Evolutionary conservation across 2,329 filamentous ascomycete genomes (phyloP).

Genomic region (Zymoseptoria brevis): DNA sequence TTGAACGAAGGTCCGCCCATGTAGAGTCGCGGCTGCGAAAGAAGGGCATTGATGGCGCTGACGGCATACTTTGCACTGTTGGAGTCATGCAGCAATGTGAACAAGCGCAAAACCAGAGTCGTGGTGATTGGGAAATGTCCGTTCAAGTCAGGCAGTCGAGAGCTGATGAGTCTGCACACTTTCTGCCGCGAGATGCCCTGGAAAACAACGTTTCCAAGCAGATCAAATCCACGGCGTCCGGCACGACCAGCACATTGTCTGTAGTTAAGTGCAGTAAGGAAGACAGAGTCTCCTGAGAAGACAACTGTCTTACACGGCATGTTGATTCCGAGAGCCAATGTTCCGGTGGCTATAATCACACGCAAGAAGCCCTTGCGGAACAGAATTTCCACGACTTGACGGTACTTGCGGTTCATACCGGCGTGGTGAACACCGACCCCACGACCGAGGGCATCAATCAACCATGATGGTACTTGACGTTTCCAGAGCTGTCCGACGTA

Average conservation of each 20-base stretch:
- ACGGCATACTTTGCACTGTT: constrained; percentile 55
- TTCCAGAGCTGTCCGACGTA: constrained; percentile 46
- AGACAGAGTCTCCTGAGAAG: constrained; percentile 66
- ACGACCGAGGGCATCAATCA: constrained; percentile 55
- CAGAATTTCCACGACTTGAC: constrained; percentile 64
- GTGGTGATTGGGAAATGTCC: constrained; percentile 74
- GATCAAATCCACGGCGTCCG: constrained; percentile 70
- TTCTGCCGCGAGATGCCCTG: constrained; percentile 55
- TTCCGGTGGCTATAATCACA: constrained; percentile 67
- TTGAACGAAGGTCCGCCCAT: constrained; percentile 61
- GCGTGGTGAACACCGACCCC: constrained; percentile 72
- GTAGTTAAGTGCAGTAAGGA: constrained; percentile 66
- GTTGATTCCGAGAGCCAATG: constrained; percentile 69
- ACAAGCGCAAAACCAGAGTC: constrained; percentile 60
- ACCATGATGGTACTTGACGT: constrained; percentile 42
- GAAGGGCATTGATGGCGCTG: constrained; percentile 55
- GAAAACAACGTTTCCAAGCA: constrained; percentile 75
- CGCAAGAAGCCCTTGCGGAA: constrained; percentile 65
- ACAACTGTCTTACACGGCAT: constrained; percentile 79
- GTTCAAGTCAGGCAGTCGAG: constrained; percentile 62
- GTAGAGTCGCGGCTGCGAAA: constrained; percentile 63
- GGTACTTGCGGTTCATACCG: constrained; percentile 70
- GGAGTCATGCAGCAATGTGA: constrained; percentile 59
- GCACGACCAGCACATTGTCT: constrained; percentile 70
- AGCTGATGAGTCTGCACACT: constrained; percentile 62